phyloP scores from a whole-genome alignment of 148 eudicot genomes.

The Beta vulgaris region DNA sequence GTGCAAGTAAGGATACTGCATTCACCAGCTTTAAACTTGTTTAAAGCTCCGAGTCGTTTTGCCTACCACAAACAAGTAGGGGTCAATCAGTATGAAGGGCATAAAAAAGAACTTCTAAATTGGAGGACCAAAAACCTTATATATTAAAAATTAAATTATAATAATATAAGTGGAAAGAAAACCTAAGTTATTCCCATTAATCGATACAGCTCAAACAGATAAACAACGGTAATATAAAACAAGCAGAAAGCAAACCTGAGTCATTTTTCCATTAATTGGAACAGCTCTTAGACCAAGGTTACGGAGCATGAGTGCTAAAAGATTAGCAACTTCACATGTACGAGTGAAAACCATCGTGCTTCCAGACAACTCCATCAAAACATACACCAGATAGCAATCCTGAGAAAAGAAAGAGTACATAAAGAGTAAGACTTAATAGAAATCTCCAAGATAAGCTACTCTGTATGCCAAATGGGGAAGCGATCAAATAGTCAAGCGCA shows the following conservation, averaged over 20 bases:
- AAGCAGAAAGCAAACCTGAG: conserved; percentile 47
- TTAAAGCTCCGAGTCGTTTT: conserved; percentile 82
- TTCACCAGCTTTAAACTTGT: conserved; percentile 86
- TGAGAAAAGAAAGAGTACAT: conserved; percentile 7
- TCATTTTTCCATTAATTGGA: conserved; percentile 85
- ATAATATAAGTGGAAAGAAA: neutral
- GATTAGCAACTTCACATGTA: conserved; percentile 68
- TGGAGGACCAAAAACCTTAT: neutral
- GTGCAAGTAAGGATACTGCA: conserved; percentile 81
- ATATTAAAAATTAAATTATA: neutral
- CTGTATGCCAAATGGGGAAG: neutral
- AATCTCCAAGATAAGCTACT: neutral
- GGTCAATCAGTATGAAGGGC: neutral
- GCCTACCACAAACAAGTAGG: conserved; percentile 41
- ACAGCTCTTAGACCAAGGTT: conserved; percentile 84
- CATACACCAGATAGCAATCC: conserved; percentile 83
- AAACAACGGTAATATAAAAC: no score
- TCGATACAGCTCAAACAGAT: no score
- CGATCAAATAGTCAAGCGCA: neutral
- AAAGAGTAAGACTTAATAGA: neutral
- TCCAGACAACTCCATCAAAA: conserved; percentile 68
- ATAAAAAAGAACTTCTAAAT: neutral
- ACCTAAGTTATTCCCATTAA: no score
- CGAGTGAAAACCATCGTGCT: conserved; percentile 84
- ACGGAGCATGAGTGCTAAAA: conserved; percentile 69